Base-by-base conservation (phyloP, 768 basidiomycete species). In the Termitomyces titanicus region DNA sequence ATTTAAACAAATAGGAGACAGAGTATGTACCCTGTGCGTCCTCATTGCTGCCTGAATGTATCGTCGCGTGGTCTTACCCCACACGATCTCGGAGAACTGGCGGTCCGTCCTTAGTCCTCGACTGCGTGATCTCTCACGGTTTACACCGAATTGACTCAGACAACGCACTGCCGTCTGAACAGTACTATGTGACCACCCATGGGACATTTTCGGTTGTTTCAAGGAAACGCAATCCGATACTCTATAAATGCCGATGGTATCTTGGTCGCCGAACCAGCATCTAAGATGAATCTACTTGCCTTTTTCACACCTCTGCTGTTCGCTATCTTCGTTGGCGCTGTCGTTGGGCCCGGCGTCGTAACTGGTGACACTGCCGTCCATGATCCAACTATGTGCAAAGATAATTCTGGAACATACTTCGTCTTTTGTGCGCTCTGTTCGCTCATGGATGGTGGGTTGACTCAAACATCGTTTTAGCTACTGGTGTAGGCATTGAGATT, bases 381-480 rank as follows among this genome's bases (percentile, higher is more conserved):
- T 57, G 78, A 80, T 57, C 79, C 79, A 2, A 73, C 76, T 3
- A 72, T 80, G 66, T 82, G 79, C 68, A 79, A 77, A 56, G 79
- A 81, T 57, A 70, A 66, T 29, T 61, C 61, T 34, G 79, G 79
- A 22, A 75, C 67, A 53, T 81, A 76, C 52, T 82, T 72, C 55
- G 64, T 81, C 8, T 80, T 80, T 63, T 77, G 78, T 79, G 49
- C 49, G 74, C 68, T 5, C 42, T 6, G 29, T 22, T 18, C 24
- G 2, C 5, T 42, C 8, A 4, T 49, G 29, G n/a, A 20, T 47
- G n/a, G 37, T n/a, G 17, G 15, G 3, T 3, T 22, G 48, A 25
- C 43, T 35, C 20, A 17, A 42, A 48, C 37, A 24, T 25, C 12
- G 7, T 25, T 34, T 59, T 25, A 78, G 77, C 76, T 3, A 78